A percentile compares a stretch with the other conserved stretches of the same genome.
Evolutionary conservation across 441 rosid species (phyloP).

Genomic region (Erodium trifolium): DNA sequence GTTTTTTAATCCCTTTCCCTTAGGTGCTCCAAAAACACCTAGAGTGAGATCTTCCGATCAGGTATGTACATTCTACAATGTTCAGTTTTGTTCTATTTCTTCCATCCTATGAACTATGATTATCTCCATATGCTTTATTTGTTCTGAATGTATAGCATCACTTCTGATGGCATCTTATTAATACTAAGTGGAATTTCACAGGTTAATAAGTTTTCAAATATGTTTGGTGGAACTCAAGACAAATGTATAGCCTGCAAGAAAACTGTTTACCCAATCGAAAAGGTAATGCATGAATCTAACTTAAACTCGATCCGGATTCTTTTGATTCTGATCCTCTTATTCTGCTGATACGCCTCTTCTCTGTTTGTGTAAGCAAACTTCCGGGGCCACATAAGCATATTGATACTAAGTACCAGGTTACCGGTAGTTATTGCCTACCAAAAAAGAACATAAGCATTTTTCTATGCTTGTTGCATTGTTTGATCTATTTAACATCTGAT

Average conservation of each 20-base stretch:
- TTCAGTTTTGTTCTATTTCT: neutral
- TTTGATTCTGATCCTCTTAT: neutral
- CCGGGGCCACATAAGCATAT: too few species aligned
- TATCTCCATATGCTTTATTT: slow-evolving; percentile 1
- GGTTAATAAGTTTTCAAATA: slow-evolving; percentile 50
- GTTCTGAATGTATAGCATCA: neutral
- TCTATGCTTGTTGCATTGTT: too few species aligned
- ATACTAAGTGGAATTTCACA: slow-evolving; percentile 20
- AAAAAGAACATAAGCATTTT: too few species aligned
- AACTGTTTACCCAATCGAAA: slow-evolving; percentile 68
- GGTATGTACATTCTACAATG: slow-evolving; percentile 23
- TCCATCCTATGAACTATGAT: neutral
- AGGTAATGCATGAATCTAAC: slow-evolving; percentile 28
- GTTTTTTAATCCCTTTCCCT: slow-evolving; percentile 1
- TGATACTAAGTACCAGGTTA: too few species aligned
- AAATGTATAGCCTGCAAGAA: slow-evolving; percentile 67
- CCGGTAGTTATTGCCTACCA: too few species aligned
- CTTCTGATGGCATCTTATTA: neutral
- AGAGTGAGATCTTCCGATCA: slow-evolving; percentile 48
- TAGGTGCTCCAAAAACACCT: slow-evolving; percentile 49
- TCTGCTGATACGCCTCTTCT: neutral
- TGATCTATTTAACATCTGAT: too few species aligned
- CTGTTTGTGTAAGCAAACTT: neutral
- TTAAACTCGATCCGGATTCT: neutral
- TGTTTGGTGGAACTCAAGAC: slow-evolving; percentile 75